A percentile compares a stretch with the other conserved stretches of the same genome.
These are phyloP conservation scores for Mycena leptocephala DNA, from an alignment of 768 basidiomycete species.

Conservation along the genomic window DNA sequence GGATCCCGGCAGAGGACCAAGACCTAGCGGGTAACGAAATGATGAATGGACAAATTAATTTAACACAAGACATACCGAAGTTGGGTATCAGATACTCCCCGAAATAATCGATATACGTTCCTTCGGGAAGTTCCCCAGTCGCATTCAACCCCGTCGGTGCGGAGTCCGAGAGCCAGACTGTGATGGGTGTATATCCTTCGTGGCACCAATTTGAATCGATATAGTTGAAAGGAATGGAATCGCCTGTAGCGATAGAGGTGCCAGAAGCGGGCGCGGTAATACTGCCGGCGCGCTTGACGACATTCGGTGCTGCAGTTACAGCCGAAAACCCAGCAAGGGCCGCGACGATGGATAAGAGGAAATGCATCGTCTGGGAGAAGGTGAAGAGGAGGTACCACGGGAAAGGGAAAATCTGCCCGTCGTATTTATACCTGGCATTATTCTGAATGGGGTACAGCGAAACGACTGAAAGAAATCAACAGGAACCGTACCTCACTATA, in stretches of 20 bases:
- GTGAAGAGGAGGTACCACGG: neutral
- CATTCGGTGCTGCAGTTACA: neutral
- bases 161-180: conserved; percentile 14
- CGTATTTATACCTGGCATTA: neutral
- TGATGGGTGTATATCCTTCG: conserved; percentile 22
- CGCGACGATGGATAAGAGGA: neutral
- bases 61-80: conserved; percentile 12
- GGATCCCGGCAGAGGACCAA: neutral
- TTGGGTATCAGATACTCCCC: conserved; percentile 11
- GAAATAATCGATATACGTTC: conserved; percentile 15
- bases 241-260: conserved; percentile 11
- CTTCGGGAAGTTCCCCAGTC: neutral
- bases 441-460: neutral
- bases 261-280: neutral
- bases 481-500: neutral
- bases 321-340: neutral
- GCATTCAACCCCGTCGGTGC: conserved; percentile 4
- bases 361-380: neutral
- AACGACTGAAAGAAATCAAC: neutral
- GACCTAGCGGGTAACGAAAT: neutral
- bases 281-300: neutral
- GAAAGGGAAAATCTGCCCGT: neutral
- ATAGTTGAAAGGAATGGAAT: conserved; percentile 11
- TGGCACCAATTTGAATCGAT: conserved; percentile 20
- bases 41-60: neutral